Percentiles rank a stretch among this genome's conserved stretches.
Evolutionary conservation across 2,329 filamentous ascomycete species (phyloP).

Genomic region (Hypoxylon sp.): DNA sequence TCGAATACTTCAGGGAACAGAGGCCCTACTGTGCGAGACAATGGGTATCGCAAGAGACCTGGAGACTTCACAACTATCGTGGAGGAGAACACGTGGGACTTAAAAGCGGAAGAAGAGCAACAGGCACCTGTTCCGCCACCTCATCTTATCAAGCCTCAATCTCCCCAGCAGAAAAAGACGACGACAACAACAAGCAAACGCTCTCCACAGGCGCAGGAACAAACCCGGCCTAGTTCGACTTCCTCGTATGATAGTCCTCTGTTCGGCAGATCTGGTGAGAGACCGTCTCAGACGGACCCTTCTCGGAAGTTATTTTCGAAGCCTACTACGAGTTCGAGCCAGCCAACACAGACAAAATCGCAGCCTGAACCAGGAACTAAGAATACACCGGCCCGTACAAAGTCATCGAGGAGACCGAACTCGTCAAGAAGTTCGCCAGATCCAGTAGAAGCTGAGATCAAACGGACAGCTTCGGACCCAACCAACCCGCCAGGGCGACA

Average conservation of each 20-base stretch:
- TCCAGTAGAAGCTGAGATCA: conserved; percentile 31
- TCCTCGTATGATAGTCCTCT: conserved; percentile 54
- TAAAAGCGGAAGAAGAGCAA: conserved; percentile 53
- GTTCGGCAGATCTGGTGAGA: conserved; percentile 54
- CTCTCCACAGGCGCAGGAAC: conserved; percentile 38
- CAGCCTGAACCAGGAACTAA: conserved; percentile 35
- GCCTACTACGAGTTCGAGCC: conserved; percentile 36
- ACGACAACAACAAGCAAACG: conserved; percentile 33
- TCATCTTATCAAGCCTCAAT: conserved; percentile 52
- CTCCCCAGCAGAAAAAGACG: conserved; percentile 52
- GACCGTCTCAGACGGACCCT: conserved; percentile 50
- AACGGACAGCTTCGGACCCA: conserved; percentile 45
- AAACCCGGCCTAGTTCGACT: conserved; percentile 38
- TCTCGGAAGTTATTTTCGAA: conserved; percentile 54
- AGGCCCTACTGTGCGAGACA: conserved; percentile 50
- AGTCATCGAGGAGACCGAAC: conserved; percentile 23
- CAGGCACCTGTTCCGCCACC: conserved; percentile 51
- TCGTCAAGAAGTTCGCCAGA: conserved; percentile 39
- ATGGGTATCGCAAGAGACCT: conserved; percentile 54
- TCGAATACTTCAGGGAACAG: conserved; percentile 67
- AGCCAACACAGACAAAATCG: conserved; percentile 32
- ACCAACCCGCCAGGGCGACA: conserved; percentile 17
- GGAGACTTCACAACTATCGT: conserved; percentile 63
- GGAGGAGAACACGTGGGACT: conserved; percentile 64
- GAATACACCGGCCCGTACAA: conserved; percentile 15